Conservation (phyloP, 2,329 filamentous ascomycete species). For the Epichloe coenophiala region DNA sequence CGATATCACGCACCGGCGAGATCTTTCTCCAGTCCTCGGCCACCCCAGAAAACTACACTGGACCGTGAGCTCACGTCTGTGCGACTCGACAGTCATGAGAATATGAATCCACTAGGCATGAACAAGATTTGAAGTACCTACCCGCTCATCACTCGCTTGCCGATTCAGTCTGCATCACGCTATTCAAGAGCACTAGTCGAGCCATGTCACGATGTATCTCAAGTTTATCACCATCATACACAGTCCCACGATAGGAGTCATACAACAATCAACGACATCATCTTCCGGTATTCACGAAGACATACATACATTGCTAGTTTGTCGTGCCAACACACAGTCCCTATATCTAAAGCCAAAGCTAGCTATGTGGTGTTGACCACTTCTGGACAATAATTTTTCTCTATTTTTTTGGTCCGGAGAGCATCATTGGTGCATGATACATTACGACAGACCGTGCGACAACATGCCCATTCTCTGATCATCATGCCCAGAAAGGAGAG, state of each 20-base stretch:
- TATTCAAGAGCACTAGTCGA: neutral
- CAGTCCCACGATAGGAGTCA: neutral
- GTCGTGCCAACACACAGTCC: neutral
- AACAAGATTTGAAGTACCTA: conserved; percentile 28
- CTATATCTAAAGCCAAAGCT: neutral
- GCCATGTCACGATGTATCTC: neutral
- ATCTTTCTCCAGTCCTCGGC: conserved; percentile 43
- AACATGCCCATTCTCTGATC: too few species aligned
- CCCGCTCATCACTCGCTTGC: neutral
- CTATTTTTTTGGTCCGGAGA: too few species aligned
- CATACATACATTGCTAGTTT: neutral
- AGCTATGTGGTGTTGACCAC: too few species aligned
- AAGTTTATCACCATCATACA: neutral
- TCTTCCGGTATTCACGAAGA: neutral
- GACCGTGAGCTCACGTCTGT: conserved; percentile 29
- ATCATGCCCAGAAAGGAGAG: neutral
- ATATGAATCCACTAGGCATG: conserved; percentile 42
- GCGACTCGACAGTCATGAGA: conserved; percentile 18
- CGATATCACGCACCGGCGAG: conserved; percentile 39
- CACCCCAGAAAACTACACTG: conserved; percentile 29
- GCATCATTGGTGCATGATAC: too few species aligned
- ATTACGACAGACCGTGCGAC: too few species aligned
- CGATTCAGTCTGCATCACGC: neutral
- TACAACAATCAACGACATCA: neutral
- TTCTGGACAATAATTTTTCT: neutral